Base-by-base conservation (phyloP, 345 rosid genomes). In the Excoecaria agallocha region DNA sequence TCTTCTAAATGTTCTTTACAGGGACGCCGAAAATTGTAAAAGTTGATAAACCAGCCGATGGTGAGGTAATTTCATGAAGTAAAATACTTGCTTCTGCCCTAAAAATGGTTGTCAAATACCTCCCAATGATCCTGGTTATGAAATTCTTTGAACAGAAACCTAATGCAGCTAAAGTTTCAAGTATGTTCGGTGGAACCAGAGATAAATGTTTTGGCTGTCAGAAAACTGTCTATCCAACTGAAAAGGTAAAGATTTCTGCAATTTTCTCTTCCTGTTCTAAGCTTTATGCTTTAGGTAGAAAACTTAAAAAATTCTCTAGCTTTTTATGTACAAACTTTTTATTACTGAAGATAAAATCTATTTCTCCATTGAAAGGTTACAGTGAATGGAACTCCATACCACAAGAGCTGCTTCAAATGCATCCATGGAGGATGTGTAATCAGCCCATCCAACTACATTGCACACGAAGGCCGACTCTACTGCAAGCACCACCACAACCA, bases 361-460 rank as follows among this genome's bases (percentile, higher is more conserved):
- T 58, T 49, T 65, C 24, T 67, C 8, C 24, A 22, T 38, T 24
- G 72, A 78, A 77, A 95, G 99, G 99, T 95, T 72, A 85, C 98
- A 9, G 98, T 95, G 82, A 95, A 95, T 81, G 98, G 98, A 48
- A 93, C 96, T 74, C 84, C 91, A 55, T 93, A 95, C 82, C 99
- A 95, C 77, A 93, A 83, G 87, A 93, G 98, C 83, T 95, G 99
- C 76, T 95, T 95, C 96, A 95, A 95, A 86, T 95, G 99, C 84
- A 93, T 86, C 64, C 99, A 95, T 80, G 99, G 99, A 78, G 98
- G 99, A 9, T 95, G 99, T 52, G 83, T 84, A 12, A 93, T 95
- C 52, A 93, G 99, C 80, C 99, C 96, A 6, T 93, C 98, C 46
- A 95, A 92, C 84, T 95, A 95, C 78, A 81, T 92, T 60, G 99